Evolutionary conservation across 2,329 filamentous ascomycete species (phyloP).

Genomic region (Pseudogymnoascus verrucosus): DNA sequence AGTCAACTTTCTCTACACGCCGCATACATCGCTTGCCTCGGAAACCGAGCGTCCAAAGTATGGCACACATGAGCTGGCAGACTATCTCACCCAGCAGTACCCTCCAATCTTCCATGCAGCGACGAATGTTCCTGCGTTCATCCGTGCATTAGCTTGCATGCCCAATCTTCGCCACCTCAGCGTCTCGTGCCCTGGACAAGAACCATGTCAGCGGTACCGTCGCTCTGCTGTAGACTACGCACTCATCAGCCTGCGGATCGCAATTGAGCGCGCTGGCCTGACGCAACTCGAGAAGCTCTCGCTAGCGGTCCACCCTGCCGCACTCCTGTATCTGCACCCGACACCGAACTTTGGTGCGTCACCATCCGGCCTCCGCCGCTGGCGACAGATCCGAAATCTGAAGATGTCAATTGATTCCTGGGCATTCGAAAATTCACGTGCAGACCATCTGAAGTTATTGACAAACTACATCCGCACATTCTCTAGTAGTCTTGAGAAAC

Average conservation of each 20-base stretch:
- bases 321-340: constrained; percentile 70
- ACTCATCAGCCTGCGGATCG: constrained; percentile 77
- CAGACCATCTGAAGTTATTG: constrained; percentile 68
- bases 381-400: constrained; percentile 70
- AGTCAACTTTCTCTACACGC: constrained; percentile 73
- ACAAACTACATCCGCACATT: constrained; percentile 73
- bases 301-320: constrained; percentile 66
- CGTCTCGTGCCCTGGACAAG: constrained; percentile 68
- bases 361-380: constrained; percentile 62
- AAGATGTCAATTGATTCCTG: constrained; percentile 65
- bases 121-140: constrained; percentile 79
- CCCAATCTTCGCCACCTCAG: constrained; percentile 65
- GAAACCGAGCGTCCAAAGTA: constrained; percentile 64
- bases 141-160: constrained; percentile 62
- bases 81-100: constrained; percentile 78
- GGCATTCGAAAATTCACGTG: constrained; percentile 52
- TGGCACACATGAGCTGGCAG: constrained; percentile 67
- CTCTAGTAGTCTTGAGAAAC: constrained; percentile 55
- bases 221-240: constrained; percentile 79
- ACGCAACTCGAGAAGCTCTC: constrained; percentile 60
- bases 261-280: constrained; percentile 66
- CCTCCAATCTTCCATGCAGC: constrained; percentile 83
- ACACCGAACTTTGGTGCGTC: constrained; percentile 65
- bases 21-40: constrained; percentile 58
- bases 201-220: constrained; percentile 60